Conservation (phyloP, 257 asterid genomes). For the Gentiana dahurica region DNA sequence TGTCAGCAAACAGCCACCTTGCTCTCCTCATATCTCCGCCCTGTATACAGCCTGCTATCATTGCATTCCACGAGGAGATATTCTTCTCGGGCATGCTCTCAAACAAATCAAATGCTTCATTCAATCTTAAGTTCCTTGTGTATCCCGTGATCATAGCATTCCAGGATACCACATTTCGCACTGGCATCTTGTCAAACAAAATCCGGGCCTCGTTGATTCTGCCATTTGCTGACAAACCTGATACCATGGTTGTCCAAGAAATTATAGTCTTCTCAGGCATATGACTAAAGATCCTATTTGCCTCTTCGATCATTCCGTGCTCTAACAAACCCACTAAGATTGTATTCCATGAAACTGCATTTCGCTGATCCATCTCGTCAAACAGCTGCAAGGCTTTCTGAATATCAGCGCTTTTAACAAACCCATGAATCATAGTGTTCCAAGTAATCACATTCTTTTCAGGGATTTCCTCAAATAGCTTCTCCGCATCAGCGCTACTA, state of each 20-base stretch:
- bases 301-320: constrained; percentile 2
- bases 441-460: constrained; percentile 7
- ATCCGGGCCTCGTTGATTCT: constrained; percentile 5
- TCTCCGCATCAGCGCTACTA: neutral
- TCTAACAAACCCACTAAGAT: constrained; percentile 5
- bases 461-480: constrained; percentile 2
- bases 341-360: constrained; percentile 4
- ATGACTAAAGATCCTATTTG: neutral
- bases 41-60: constrained; percentile 1
- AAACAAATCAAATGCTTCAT: constrained; percentile 5
- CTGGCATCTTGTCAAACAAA: constrained; percentile 7
- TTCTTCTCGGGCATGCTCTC: constrained; percentile 6
- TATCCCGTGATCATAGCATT: constrained; percentile 8
- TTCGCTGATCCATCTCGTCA: constrained; percentile 2
- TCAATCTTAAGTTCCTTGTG: neutral
- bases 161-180: constrained; percentile 5
- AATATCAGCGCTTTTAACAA: neutral
- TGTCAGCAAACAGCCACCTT: neutral
- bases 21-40: constrained; percentile 1
- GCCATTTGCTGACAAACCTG: constrained; percentile 4
- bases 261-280: constrained; percentile 5
- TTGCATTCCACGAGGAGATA: constrained; percentile 6
- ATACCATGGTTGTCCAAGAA: constrained; percentile 5
- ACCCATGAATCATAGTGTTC: constrained; percentile 5
- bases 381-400: constrained; percentile 4